Evolutionary conservation across 495 filamentous ascomycete genomes (phyloP).

Genomic region (Xylaria castorea): DNA sequence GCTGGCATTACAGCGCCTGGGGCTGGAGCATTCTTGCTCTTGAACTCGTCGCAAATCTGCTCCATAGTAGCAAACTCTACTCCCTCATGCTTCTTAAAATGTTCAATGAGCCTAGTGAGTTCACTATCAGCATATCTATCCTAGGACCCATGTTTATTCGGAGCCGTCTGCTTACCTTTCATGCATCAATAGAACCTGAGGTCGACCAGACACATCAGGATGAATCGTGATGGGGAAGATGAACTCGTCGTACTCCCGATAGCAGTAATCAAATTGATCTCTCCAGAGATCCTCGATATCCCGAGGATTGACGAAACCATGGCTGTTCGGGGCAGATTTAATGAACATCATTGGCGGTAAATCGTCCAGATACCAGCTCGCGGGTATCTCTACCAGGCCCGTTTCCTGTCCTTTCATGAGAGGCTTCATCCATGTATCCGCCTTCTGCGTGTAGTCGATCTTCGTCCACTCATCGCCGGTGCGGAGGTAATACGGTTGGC

Average conservation of each 20-base stretch:
- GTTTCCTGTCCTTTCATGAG: conserved; percentile 51
- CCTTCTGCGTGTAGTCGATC: conserved; percentile 60
- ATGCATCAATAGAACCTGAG: conserved; percentile 65
- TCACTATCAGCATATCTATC: background rate
- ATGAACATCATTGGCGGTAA: conserved; percentile 66
- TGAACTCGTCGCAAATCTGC: conserved; percentile 62
- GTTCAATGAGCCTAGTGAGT: conserved; percentile 42
- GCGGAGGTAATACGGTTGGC: conserved; percentile 61
- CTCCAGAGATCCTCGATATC: conserved; percentile 65
- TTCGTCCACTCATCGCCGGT: conserved; percentile 54
- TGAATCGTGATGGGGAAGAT: conserved; percentile 68
- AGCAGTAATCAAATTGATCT: conserved; percentile 66
- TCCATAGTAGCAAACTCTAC: conserved; percentile 63
- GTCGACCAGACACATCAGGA: conserved; percentile 64
- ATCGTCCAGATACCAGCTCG: conserved; percentile 64
- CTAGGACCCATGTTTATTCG: background rate
- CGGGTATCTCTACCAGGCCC: conserved; percentile 63
- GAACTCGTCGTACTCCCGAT: conserved; percentile 66
- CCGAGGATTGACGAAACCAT: conserved; percentile 64
- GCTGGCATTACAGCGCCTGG: conserved; percentile 71
- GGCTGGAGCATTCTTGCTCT: conserved; percentile 66
- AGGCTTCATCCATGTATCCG: conserved; percentile 64
- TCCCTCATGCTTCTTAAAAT: conserved; percentile 60
- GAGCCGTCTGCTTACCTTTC: conserved; percentile 42
- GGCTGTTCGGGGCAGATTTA: conserved; percentile 57